A percentile compares a stretch with the other conserved stretches of the same genome.
These are phyloP conservation scores for Bipolaris zeicola DNA, from an alignment of 2,329 filamentous ascomycete species.

Conservation along the genomic window DNA sequence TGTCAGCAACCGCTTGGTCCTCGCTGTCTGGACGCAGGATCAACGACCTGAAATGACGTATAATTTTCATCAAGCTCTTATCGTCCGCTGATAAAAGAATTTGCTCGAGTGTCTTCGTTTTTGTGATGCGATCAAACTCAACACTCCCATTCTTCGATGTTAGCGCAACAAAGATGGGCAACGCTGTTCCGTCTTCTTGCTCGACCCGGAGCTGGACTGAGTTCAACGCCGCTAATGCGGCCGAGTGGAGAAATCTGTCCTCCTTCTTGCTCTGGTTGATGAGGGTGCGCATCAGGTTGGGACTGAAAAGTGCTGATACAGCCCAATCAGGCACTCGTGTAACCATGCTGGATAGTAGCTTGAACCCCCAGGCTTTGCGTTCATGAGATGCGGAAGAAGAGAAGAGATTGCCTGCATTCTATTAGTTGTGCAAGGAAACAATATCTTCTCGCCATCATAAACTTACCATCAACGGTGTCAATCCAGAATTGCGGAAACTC, in stretches of 20 bases:
- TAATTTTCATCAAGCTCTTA: slow-evolving; percentile 56
- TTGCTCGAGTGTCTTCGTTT: slow-evolving; percentile 81
- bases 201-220: slow-evolving; percentile 69
- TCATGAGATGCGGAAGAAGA: slow-evolving; percentile 80
- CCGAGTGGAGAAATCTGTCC: slow-evolving; percentile 60
- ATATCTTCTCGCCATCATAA: background rate
- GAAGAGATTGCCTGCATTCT: slow-evolving; percentile 74
- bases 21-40: slow-evolving; percentile 53
- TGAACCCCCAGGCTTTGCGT: slow-evolving; percentile 90
- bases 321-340: slow-evolving; percentile 56
- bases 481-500: slow-evolving; percentile 82
- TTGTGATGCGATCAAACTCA: slow-evolving; percentile 85
- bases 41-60: slow-evolving; percentile 57
- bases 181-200: slow-evolving; percentile 60
- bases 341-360: slow-evolving; percentile 80
- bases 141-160: slow-evolving; percentile 72
- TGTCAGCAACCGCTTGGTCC: slow-evolving; percentile 54
- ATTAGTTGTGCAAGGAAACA: slow-evolving; percentile 13
- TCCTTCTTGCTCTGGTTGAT: slow-evolving; percentile 46
- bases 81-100: slow-evolving; percentile 66
- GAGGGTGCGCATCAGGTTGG: slow-evolving; percentile 71
- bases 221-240: slow-evolving; percentile 77
- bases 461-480: slow-evolving; percentile 81
- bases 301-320: slow-evolving; percentile 72
- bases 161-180: slow-evolving; percentile 68